Base-by-base conservation (phyloP, 2,329 filamentous ascomycete species). In the Lachnellula cervina region DNA sequence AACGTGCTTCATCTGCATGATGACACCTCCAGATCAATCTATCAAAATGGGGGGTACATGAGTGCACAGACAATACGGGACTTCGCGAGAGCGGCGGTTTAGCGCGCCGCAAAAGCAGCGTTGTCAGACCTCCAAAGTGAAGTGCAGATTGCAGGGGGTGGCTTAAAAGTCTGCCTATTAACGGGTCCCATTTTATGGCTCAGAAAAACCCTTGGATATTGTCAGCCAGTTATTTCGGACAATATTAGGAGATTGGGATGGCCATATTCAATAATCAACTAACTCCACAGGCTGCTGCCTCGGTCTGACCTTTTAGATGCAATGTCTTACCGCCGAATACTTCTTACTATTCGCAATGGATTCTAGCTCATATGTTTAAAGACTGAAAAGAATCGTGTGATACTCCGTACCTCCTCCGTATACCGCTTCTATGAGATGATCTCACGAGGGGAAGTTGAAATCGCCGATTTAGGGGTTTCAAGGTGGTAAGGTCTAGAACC, bases 241-340 rank as follows among this genome's bases (percentile, higher is more conserved):
- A 21, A 16, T 34, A 28, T 47, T 32, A 14, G 16, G 48, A 64
- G 68, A 68, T 69, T 65, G 59, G 60, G 67, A 66, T 58, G 47
- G 40, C 40, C 49, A 23, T 17, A 9, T 32, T 32, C 28, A 32
- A 32, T 32, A 32, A 32, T 55, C 47, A 44, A 57, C 52, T 55
- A 60, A 64, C 61, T 65, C 53, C 58, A 59, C 59, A 52, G 57
- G 44, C 43, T 57, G 40, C 52, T 58, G 56, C 67, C 63, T 66
- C 61, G 58, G 56, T 63, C 59, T 66, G 67, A 68, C 74, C 73
- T 74, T 73, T 76, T 69, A 75, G 62, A 71, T 68, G 57, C 61
- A 71, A 65, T 56, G 70, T 74, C 68, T 73, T 74, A 69, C 73
- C 75, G 74, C 73, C 71, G 68, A 60, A 49, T 17, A 1, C n/a